Base-by-base conservation (phyloP, 208 protist genomes). In the Histomonas meleagridis region DNA sequence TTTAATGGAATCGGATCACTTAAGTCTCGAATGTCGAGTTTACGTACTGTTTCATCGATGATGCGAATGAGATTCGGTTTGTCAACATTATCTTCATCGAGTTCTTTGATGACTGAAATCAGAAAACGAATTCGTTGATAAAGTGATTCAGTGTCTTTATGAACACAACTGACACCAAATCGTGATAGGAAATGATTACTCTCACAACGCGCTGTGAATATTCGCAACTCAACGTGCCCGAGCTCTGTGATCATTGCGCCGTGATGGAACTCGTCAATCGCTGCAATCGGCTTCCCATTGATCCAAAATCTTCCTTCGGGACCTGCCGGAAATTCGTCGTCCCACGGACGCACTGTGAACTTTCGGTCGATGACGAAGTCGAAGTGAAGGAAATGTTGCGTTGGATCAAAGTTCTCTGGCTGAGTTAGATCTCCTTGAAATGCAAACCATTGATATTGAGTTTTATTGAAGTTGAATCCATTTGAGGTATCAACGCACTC, bases 301-400 rank as follows among this genome's bases (percentile, higher is more conserved):
- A 86, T 18, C 76, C 76, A 86, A 26, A 86, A 55, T 38, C 76
- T 23, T 32, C 76, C 76, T 55, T 86, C 76, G 2, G 76, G 76
- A 28, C 76, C 76, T 9, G 46, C 76, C 38, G 76, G 76, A 21
- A 23, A 35, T 38, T 86, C 46, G 26, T 86, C 76, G 16, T 86
- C 43, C 21, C 46, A 51, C 16, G 76, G 12, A 32, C 46, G 40
- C 9, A n/a, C 40, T 21, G 55, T 18, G 16, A 38, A 86, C 32
- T 86, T 86, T 86, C 46, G 51, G 23, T 32, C 38, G 38, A 86
- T 43, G 3, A 7, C n/a, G 28, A 86, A 86, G 12, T 86, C 55
- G 0, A 55, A 43, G 26, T 48, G 32, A 7, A 86, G 3, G 18
- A 40, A 32, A 21, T 86, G 46, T 7, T 46, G n/a, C 18, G 9